phyloP scores from a whole-genome alignment of 1,284 basidiomycete genomes.

The Malassezia psittaci region DNA sequence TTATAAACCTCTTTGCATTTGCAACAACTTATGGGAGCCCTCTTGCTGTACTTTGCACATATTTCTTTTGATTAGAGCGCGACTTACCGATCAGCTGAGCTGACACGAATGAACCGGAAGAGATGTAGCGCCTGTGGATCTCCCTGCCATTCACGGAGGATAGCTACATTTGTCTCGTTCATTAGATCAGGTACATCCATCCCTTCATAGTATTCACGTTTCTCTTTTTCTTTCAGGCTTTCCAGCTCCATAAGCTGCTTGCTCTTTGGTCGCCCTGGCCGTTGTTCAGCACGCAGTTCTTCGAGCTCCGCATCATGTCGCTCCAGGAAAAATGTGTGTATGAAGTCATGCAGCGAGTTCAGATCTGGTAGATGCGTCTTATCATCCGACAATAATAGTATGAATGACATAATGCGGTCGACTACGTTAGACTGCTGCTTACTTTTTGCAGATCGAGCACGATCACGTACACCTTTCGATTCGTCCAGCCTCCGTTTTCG shows the following conservation, averaged over 20 bases:
- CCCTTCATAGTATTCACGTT: constrained; percentile 34
- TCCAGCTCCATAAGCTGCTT: constrained; percentile 35
- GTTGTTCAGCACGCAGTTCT: constrained; percentile 23
- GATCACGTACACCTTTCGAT: constrained; percentile 21
- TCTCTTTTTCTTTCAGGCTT: constrained; percentile 25
- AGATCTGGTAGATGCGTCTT: constrained; percentile 31
- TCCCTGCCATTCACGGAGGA: constrained; percentile 41
- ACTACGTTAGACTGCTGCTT: constrained; percentile 17
- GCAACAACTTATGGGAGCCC: constrained; percentile 31
- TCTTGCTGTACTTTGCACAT: constrained; percentile 27
- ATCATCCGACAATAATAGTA: constrained; percentile 37
- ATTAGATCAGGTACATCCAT: constrained; percentile 41
- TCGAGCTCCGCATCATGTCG: constrained; percentile 35
- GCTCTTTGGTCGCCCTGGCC: constrained; percentile 32
- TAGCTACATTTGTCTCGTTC: constrained; percentile 30
- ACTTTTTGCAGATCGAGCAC: constrained; percentile 24
- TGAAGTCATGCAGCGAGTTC: constrained; percentile 31
- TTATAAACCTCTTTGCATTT: constrained; percentile 9
- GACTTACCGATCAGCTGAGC: constrained; percentile 27
- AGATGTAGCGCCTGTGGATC: constrained; percentile 36
- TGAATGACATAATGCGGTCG: constrained; percentile 36
- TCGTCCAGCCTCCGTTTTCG: constrained; percentile 29
- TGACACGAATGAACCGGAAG: constrained; percentile 42
- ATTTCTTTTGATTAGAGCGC: constrained; percentile 8
- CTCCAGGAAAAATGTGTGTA: constrained; percentile 29